Evolutionary conservation across 768 basidiomycete genomes (phyloP), one percentile per base, ranked within the genome.

Genomic region (Suillus weaverae): DNA sequence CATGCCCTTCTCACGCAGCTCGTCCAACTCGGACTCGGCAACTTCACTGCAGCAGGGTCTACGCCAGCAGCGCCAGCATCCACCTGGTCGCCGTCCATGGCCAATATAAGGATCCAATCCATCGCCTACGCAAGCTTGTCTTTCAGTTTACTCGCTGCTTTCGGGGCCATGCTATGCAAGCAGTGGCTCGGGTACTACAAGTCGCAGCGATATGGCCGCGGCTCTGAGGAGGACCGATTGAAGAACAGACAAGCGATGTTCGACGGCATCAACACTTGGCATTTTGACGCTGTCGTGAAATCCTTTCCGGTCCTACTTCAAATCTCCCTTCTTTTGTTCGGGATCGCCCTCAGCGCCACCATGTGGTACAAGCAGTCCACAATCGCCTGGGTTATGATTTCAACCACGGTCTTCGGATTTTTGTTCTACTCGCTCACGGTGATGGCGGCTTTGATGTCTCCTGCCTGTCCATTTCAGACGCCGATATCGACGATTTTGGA

Each of bases 131-230:
- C 60, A 14, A 69, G 68, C 44, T 56, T 69, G 26, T 39, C 68
- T 5, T 43, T 43, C 30, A 64, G 62, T 35, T 59, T 69, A 9
- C 55, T 65, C 32, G 67, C 68, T 13, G 68, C 68, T 11, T 33
- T 68, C 7, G 62, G 67, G 9, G 68, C 68, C 3, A 50, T 68
- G 22, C 32, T 68, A 20, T 67, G 68, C 16, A 69, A 68, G 35
- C 68, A 69, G 48, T 69, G 68, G 68, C 68, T 69, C 9, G 33
- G 22, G 35, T 14, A 64, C 32, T 60, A 60, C 55, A 44, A 41
- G 20, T 35, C 30, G 2, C 44, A 32, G 2, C 3, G 48, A 50
- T 50, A 50, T 2, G 55, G 53, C 14, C 56, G 32, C 14, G 68
- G 68, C 5, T 55, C 68, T 3, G 16, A 50, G 32, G 63, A 63